Base-by-base conservation (phyloP, 306 rosid genomes). In the Gillenia trifoliata region DNA sequence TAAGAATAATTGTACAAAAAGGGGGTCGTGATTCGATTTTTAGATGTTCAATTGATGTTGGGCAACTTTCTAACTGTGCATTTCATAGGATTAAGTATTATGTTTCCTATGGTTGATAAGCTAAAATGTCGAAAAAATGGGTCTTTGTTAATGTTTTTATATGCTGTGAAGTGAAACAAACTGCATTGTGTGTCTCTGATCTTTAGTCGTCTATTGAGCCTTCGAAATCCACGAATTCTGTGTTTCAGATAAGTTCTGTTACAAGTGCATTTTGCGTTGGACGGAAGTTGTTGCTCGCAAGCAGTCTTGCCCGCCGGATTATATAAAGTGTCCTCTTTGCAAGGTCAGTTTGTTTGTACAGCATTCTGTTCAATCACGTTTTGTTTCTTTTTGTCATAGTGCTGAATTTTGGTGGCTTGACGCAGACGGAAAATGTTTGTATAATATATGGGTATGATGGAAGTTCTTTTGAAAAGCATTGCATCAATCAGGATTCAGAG, bases 191-290 rank as follows among this genome's bases (percentile, higher is more conserved):
- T 60, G 9, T 28, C 26, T 65, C 15, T 60, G 10, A 41, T 31
- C 11, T 23, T 78, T 63, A 11, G 19, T 41, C 13, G 36, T 64
- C 22, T 40, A 29, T 41, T 54, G 31, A 68, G 75, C 11, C 43
- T 66, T 63, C 28, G 45, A 59, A 30, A 29, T 73, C 78, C 60
- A 11, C 6, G 7, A 70, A 56, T 84, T 41, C 73, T 73, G 29
- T 64, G 70, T 75, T 90, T 72, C 91, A 92, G 98, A 93, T 81
- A 86, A 83, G 40, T 93, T 91, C 79, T 93, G 98, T 83, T 93
- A 82, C 86, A 83, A 79, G 72, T 93, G 96, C 83, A 91, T 93
- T 80, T 45, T 85, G n/a, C 98, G 91, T 45, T 93, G 98, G 98
- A 74, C 87, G 73, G 91, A 88, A 68, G 93, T 93, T 38, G 85